These are phyloP conservation scores for Hymenoscyphus fraxineus DNA, from an alignment of 2,329 filamentous ascomycete genomes.

Conservation along the genomic window DNA sequence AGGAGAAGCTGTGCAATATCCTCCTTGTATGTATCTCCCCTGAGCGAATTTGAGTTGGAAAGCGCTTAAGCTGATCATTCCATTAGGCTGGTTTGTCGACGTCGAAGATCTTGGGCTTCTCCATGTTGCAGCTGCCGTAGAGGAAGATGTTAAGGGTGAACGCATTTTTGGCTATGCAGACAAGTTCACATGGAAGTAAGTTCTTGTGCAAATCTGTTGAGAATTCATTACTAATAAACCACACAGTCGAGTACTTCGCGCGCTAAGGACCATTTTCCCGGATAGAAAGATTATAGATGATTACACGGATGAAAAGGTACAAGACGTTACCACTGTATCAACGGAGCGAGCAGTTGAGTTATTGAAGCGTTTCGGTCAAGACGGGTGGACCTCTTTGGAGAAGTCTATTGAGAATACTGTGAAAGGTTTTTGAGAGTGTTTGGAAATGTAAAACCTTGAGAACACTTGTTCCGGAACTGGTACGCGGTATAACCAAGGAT, in stretches of 20 bases:
- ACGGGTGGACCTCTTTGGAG: constrained; percentile 23
- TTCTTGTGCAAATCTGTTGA: not conserved
- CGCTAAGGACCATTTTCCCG: constrained; percentile 26
- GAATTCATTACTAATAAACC: not conserved
- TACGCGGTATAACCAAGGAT: not conserved
- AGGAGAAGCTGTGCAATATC: not conserved
- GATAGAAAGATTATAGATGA: constrained; percentile 23
- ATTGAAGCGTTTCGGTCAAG: constrained; percentile 16
- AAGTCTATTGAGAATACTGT: constrained; percentile 13
- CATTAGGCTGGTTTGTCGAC: constrained; percentile 23
- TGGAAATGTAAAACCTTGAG: not conserved
- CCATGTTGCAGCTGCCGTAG: constrained; percentile 31
- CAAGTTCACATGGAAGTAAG: constrained; percentile 27
- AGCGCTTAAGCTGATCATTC: not conserved
- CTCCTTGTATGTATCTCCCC: not conserved
- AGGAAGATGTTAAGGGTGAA: constrained; percentile 24
- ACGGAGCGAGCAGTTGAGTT: constrained; percentile 19
- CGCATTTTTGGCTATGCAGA: constrained; percentile 29
- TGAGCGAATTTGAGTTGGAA: not conserved
- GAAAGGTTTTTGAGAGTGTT: not conserved
- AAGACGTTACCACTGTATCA: constrained; percentile 18
- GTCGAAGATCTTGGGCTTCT: constrained; percentile 32
- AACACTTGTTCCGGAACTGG: not conserved
- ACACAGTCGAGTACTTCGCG: constrained; percentile 21
- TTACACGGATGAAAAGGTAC: constrained; percentile 15